Conservation (phyloP, 768 basidiomycete species). For the Lentinula raphanica region DNA sequence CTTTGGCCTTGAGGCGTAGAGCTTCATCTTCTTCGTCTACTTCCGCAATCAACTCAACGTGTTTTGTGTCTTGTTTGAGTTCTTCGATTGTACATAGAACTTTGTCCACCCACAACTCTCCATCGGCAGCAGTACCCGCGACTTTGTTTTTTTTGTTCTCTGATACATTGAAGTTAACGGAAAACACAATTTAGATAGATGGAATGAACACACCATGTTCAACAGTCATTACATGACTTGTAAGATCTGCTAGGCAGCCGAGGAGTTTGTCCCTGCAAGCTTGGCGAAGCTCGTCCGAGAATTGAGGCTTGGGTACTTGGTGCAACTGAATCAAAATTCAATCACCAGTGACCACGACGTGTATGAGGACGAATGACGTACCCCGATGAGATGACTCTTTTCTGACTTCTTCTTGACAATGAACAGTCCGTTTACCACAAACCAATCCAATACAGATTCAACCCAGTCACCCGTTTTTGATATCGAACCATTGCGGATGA, state of each 20-base stretch:
- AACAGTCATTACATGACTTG: constrained; percentile 47
- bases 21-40: constrained; percentile 49
- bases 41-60: constrained; percentile 48
- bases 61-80: constrained; percentile 66
- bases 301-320: constrained; percentile 53
- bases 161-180: not conserved
- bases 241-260: constrained; percentile 69
- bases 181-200: not conserved
- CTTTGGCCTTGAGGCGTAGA: constrained; percentile 41
- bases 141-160: constrained; percentile 45
- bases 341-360: not conserved
- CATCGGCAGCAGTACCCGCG: constrained; percentile 62
- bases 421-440: constrained; percentile 79
- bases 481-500: constrained; percentile 74
- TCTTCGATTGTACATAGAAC: constrained; percentile 49
- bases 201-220: constrained; percentile 24
- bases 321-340: constrained; percentile 46
- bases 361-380: constrained; percentile 39
- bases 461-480: constrained; percentile 82
- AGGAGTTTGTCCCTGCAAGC: constrained; percentile 68
- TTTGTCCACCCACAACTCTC: constrained; percentile 75
- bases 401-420: constrained; percentile 65
- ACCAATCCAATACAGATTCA: constrained; percentile 70
- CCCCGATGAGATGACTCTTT: constrained; percentile 46
- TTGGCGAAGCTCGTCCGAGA: constrained; percentile 68